A percentile compares a stretch with the other conserved stretches of the same genome.
Conservation (phyloP, 148 eudicot species). For the Cornus controversa region DNA sequence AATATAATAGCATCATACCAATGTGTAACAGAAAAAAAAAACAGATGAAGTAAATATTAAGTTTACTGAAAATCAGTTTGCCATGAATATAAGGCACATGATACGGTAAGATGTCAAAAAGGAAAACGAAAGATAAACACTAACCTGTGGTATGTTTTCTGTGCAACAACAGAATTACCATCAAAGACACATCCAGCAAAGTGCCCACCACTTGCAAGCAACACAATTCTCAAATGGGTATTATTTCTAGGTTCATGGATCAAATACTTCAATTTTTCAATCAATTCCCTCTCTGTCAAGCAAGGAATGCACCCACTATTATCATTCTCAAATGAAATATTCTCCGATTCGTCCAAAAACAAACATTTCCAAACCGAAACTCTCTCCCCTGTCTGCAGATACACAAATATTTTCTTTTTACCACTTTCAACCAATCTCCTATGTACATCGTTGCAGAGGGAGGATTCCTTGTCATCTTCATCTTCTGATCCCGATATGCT, state of each 20-base stretch:
- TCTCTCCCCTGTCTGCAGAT: slow-evolving; percentile 62
- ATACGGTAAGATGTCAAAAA: not conserved
- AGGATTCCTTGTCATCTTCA: slow-evolving; percentile 56
- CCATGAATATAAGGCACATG: not conserved
- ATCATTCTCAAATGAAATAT: slow-evolving; percentile 48
- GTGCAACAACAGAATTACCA: slow-evolving; percentile 77
- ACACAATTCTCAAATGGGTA: slow-evolving; percentile 64
- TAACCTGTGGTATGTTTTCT: slow-evolving; percentile 93
- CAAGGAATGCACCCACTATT: slow-evolving; percentile 27
- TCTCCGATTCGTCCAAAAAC: slow-evolving; percentile 57
- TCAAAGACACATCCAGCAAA: slow-evolving; percentile 97
- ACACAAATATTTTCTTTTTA: slow-evolving; percentile 56
- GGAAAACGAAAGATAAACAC: slow-evolving; percentile 7
- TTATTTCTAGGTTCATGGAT: slow-evolving; percentile 65
- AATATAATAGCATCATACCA: not conserved
- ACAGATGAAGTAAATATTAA: not conserved
- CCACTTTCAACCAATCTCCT: slow-evolving; percentile 29
- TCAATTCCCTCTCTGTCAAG: slow-evolving; percentile 54
- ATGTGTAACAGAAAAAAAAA: not conserved
- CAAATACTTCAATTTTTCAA: slow-evolving; percentile 49
- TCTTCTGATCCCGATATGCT: slow-evolving; percentile 95
- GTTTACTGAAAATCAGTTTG: not conserved
- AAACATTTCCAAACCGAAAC: slow-evolving; percentile 78
- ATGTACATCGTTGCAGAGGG: slow-evolving; percentile 20
- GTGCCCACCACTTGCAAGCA: slow-evolving; percentile 90